phyloP scores from a whole-genome alignment of 202 grass and related monocot species.

The Sporobolus alterniflorus region DNA sequence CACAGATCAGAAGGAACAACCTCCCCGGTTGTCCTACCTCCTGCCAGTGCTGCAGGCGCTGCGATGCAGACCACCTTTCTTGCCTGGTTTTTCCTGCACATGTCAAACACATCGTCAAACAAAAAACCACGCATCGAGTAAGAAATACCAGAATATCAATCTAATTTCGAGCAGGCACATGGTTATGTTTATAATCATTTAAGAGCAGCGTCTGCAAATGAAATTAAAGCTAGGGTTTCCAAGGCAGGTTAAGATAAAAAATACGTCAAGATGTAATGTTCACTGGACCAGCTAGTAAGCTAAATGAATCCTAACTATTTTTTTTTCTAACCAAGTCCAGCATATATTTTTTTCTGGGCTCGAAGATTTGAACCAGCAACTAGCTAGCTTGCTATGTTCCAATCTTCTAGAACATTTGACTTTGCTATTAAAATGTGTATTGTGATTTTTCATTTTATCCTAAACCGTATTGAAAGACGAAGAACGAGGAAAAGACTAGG shows the following conservation, averaged over 20 bases:
- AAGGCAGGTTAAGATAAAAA: constrained; percentile 1
- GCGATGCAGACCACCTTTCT: constrained; percentile 99
- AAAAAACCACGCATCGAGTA: constrained; percentile 17
- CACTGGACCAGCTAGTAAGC: neutral
- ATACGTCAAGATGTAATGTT: neutral
- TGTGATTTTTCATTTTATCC: neutral
- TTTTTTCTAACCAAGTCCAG: neutral
- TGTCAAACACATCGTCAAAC: constrained; percentile 47
- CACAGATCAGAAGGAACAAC: constrained; percentile 98
- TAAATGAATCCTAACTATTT: neutral
- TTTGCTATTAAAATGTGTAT: constrained; percentile 5
- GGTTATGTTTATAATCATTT: neutral
- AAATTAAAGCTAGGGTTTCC: constrained; percentile 40
- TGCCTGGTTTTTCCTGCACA: constrained; percentile 81
- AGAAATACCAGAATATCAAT: neutral
- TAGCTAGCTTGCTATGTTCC: neutral
- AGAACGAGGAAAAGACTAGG: constrained; percentile 40
- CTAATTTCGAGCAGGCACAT: neutral
- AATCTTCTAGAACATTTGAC: neutral
- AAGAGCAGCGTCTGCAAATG: neutral
- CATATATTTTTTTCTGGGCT: neutral
- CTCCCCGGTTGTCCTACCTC: constrained; percentile 70
- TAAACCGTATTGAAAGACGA: constrained; percentile 32
- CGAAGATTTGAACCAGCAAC: neutral
- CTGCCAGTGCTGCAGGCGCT: constrained; percentile 61